Base-by-base conservation (phyloP, 2,329 filamentous ascomycete species). In the Ascochyta lentis region DNA sequence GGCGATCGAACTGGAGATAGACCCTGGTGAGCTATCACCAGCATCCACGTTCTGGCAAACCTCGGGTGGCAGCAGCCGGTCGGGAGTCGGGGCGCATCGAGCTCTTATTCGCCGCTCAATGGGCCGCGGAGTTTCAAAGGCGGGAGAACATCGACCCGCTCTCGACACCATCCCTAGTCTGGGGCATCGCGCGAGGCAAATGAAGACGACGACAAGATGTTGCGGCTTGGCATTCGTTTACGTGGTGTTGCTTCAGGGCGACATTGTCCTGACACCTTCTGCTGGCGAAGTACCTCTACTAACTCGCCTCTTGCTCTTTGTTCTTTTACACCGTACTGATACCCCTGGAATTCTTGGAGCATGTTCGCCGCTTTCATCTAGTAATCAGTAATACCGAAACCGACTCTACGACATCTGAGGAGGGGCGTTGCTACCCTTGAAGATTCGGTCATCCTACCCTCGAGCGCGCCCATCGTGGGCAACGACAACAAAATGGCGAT, bases 401-500 rank as follows among this genome's bases (percentile, higher is more conserved):
- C 24, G 10, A 15, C 12, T 31, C 13, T 4, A n/a, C 19, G 22
- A 27, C 19, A 26, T 26, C n/a, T 8, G 33, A 9, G n/a, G 26
- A 37, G 16, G n/a, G 16, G 29, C 33, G 24, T 41, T 24, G 7
- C 15, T 16, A 27, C 15, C 19, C 27, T 3, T 34, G 12, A 46
- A 27, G 19, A 16, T 26, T 37, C 45, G 55, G 26, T 37, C 37
- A 16, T 23, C 19, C 24, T 13, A 41, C 33, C 38, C 19, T 44
- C 34, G 33, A 58, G 49, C 59, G 35, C 54, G 58, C 63, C 54
- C 64, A 41, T 42, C n/a, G 53, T 37, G 62, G 54, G 61, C 54
- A 49, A 40, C 55, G 40, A 60, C 35, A 38, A 71, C 71, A 66
- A 67, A 62, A 63, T 65, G 54, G 64, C 63, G 44, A 77, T 83